Evolutionary conservation across 352 stramenopile genomes (phyloP).

Genomic region (Phytophthora citricola): DNA sequence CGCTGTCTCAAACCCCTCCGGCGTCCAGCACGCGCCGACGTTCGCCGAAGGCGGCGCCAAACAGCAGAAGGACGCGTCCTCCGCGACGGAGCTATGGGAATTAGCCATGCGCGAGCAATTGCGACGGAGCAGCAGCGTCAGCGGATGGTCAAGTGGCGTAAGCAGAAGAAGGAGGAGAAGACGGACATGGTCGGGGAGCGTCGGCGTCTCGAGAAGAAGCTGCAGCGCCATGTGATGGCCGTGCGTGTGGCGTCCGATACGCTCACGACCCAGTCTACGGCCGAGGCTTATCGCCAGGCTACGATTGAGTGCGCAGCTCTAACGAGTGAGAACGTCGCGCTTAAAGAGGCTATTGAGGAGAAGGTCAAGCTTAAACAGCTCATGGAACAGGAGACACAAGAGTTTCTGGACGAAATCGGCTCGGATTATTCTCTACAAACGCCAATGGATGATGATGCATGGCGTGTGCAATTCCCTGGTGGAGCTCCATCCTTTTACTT

Average conservation of each 20-base stretch:
- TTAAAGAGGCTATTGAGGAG: not conserved
- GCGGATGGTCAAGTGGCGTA: conserved; percentile 5
- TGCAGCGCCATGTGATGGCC: not conserved
- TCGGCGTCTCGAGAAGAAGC: conserved; percentile 8
- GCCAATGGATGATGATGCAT: not conserved
- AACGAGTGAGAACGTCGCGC: conserved; percentile 4
- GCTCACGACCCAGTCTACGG: not conserved
- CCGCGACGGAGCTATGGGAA: not conserved
- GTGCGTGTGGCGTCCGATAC: not conserved
- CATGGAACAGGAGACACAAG: not conserved
- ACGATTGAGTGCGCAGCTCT: conserved; percentile 6
- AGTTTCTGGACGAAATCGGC: conserved; percentile 1
- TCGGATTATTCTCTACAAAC: not conserved
- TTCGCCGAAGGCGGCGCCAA: not conserved
- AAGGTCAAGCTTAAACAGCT: not conserved
- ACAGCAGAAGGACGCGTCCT: not conserved
- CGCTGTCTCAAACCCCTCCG: not conserved
- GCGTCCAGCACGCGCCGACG: not conserved
- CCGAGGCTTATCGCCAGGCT: not conserved
- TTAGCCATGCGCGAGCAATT: not conserved
- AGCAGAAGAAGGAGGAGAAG: conserved; percentile 3
- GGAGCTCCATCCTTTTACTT: conserved; percentile 22
- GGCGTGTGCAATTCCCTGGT: conserved; percentile 5
- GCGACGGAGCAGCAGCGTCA: not conserved
- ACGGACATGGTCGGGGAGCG: conserved; percentile 1